Evolutionary conservation across 176 grass and related monocot species (phyloP), one percentile per base, ranked within the genome.

Genomic region (Bromus sterilis): DNA sequence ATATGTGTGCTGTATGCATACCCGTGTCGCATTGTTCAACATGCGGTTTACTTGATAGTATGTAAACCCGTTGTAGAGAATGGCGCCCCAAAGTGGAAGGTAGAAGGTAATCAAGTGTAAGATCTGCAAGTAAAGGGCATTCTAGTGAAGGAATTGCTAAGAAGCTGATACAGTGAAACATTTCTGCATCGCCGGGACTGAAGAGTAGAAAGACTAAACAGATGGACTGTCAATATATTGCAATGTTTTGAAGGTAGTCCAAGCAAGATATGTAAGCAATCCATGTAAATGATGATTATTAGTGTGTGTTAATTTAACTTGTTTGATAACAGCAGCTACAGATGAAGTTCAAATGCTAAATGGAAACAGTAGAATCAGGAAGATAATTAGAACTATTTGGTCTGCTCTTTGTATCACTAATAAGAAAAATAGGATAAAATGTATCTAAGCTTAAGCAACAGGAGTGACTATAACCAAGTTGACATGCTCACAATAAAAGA

Each of bases 61-160:
- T 36, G 93, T 95, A 84, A 90, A 91, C 4, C 90, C 96, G 84
- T 98, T 98, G 85, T 98, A 98, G 75, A 98, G 84, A 93, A 98
- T 98, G 36, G 93, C 93, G 84, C 93, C 85, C 93, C 96, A 98
- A 66, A 98, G 84, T 63, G 96, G 96, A 86, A 87, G 84, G 79
- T 98, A 95, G 86, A 98, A 98, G 35, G 93, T 95, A 91, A 98
- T 79, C 49, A 98, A 81, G 57, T 93, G 93, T 39, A 92, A 83
- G 21, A 91, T 78, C 93, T 98, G 90, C 25, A 93, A 79, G 69
- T 53, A 46, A 83, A 68, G 31, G 25, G 25, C 56, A 66, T 76
- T 39, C n/a, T 80, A 81, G 42, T 72, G 12, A 58, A 65, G 56
- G 13, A 81, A 33, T 26, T 75, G 41, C 24, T 41, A 80, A 32